Evolutionary conservation across 2,329 filamentous ascomycete species (phyloP), one percentile per base, ranked within the genome.

Genomic region (Neofusicoccum ribis): DNA sequence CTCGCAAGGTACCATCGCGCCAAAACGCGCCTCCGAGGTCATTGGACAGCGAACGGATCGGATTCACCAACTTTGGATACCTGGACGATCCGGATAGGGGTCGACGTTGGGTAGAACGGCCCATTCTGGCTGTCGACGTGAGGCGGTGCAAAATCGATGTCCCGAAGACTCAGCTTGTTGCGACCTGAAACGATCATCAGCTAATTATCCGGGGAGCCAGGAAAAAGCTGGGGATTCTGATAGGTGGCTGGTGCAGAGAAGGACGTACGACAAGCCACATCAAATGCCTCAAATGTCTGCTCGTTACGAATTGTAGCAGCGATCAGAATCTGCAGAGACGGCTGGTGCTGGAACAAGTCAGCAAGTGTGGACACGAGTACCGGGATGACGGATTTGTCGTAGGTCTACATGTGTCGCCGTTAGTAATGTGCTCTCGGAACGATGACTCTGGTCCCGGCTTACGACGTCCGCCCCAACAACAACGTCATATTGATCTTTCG

Each of bases 381-480:
- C 0, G 88, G 85, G 58, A 91, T 88, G 47, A 86, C 83, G 41
- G 80, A 80, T 67, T 81, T 82, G 72, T 94, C 90, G 75, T 93
- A 94, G 0, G 89, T 93, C 76, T 89, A 70, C 36, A 27, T 44
- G 23, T 36, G 17, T 20, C 34, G 34, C 20, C 23, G 39, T 64
- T 46, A 65, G 58, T 41, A 60, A 60, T 60, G 56, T 47, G 27
- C 56, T 60, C 56, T 20, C 31, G 15, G 5, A 61, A 54, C n/a
- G 23, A 36, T 49, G 23, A 46, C 31, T 65, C n/a, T 66, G 20
- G 39, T 31, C 15, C 36, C 50, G 39, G 72, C 81, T 78, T 74
- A 84, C 82, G 67, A 94, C 85, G 74, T 94, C 91, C 39, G 91
- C 90, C 3, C 90, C 91, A 34, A 94, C 77, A 2, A 93, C 84